Evolutionary conservation across 2,329 filamentous ascomycete species (phyloP).

Genomic region (Exophiala sideris): DNA sequence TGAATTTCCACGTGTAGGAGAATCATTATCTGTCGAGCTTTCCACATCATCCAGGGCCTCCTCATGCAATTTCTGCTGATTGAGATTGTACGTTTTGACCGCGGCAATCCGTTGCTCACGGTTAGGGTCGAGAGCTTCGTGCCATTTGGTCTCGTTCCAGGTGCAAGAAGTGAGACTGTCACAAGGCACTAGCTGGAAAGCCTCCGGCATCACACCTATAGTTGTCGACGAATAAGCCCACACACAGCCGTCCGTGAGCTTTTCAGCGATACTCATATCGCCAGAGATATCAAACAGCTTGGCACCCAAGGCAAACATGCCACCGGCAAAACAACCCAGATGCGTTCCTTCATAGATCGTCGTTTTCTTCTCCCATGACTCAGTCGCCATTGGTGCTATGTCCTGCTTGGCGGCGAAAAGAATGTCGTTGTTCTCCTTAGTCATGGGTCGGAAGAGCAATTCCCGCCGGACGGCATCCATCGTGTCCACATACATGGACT

Average conservation of each 20-base stretch:
- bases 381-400: conserved; percentile 24
- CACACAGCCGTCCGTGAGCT: conserved; percentile 60
- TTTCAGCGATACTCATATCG: conserved; percentile 55
- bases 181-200: conserved; percentile 54
- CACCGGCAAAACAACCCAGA: conserved; percentile 58
- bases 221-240: conserved; percentile 59
- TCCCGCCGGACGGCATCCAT: conserved; percentile 39
- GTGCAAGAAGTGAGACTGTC: conserved; percentile 41
- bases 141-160: conserved; percentile 55
- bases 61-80: conserved; percentile 25
- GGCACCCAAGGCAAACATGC: conserved; percentile 60
- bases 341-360: conserved; percentile 55
- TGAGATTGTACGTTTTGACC: conserved; percentile 23
- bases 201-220: conserved; percentile 61
- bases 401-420: conserved; percentile 38
- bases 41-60: conserved; percentile 1
- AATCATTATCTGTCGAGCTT: not conserved
- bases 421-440: conserved; percentile 37
- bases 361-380: conserved; percentile 21
- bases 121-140: conserved; percentile 40
- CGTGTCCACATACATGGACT: conserved; percentile 42
- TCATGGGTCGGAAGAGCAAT: conserved; percentile 47
- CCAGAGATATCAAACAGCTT: conserved; percentile 53
- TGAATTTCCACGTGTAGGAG: not conserved
- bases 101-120: conserved; percentile 24